A percentile compares a stretch with the other conserved stretches of the same genome.
These are phyloP conservation scores for Sporothrix curviconia DNA, from an alignment of 2,329 filamentous ascomycete species.

Conservation along the genomic window DNA sequence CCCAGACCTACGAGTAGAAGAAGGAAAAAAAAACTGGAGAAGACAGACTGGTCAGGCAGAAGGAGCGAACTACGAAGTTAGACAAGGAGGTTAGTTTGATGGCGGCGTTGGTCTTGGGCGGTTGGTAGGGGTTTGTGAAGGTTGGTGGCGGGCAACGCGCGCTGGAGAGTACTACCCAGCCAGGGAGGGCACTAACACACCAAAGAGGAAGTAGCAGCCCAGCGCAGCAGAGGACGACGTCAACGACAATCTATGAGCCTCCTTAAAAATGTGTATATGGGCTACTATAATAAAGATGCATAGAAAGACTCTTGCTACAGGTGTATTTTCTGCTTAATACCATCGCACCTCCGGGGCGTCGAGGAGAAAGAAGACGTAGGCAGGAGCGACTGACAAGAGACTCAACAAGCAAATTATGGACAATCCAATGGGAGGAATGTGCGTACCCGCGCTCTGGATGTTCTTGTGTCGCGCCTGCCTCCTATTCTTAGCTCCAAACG, in stretches of 20 bases:
- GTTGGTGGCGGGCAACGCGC: constrained; percentile 18
- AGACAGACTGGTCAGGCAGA: constrained; percentile 7
- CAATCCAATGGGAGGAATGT: constrained; percentile 4
- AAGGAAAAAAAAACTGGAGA: constrained; percentile 3
- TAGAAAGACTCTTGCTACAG: too few species aligned
- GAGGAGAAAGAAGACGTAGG: constrained; percentile 1
- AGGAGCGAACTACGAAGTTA: constrained; percentile 16
- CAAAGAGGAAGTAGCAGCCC: constrained; percentile 12
- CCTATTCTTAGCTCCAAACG: constrained; percentile 11
- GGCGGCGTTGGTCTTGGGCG: constrained; percentile 8
- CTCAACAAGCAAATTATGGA: too few species aligned
- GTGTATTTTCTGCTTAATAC: too few species aligned
- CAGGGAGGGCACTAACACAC: constrained; percentile 15
- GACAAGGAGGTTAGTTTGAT: constrained; percentile 6
- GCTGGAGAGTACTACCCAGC: constrained; percentile 5
- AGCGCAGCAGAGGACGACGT: neutral
- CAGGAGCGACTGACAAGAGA: constrained; percentile 4
- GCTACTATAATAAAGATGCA: too few species aligned
- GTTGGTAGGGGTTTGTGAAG: constrained; percentile 15
- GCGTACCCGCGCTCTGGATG: neutral
- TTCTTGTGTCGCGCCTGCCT: constrained; percentile 10
- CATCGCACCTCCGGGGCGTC: too few species aligned
- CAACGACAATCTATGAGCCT: neutral
- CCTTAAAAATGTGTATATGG: too few species aligned
- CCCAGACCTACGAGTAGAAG: too few species aligned